Percentiles rank a stretch among this genome's conserved stretches.
Evolutionary conservation across 2,329 filamentous ascomycete species (phyloP).

Genomic region (Xylaria sp.): DNA sequence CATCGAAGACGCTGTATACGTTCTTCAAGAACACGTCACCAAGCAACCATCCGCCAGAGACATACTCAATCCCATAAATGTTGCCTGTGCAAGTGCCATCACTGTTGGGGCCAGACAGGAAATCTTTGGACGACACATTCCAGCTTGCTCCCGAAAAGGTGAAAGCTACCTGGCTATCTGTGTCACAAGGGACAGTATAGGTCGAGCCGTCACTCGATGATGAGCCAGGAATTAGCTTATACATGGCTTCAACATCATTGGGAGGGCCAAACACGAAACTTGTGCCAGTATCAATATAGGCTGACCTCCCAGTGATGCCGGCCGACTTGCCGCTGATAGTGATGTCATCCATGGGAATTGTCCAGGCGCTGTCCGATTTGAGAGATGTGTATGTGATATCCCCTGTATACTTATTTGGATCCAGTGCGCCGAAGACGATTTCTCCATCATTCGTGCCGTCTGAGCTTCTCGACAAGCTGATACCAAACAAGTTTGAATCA

Average conservation of each 20-base stretch:
- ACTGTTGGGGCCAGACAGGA: conserved; percentile 64
- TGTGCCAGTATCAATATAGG: conserved; percentile 87
- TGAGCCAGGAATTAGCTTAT: conserved; percentile 73
- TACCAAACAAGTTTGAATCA: conserved; percentile 72
- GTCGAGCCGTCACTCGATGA: conserved; percentile 65
- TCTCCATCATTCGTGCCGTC: conserved; percentile 79
- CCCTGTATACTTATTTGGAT: conserved; percentile 74
- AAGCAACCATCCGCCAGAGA: conserved; percentile 77
- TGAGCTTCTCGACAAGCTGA: conserved; percentile 74
- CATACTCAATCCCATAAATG: conserved; percentile 77
- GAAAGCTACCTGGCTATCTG: conserved; percentile 69
- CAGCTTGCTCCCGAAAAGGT: conserved; percentile 76
- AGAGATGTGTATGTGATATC: conserved; percentile 74
- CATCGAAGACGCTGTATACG: conserved; percentile 87
- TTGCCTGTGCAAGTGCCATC: conserved; percentile 73
- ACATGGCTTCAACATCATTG: conserved; percentile 73
- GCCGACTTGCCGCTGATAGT: conserved; percentile 69
- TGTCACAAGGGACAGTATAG: conserved; percentile 80
- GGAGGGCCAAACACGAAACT: conserved; percentile 80
- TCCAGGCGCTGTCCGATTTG: conserved; percentile 69
- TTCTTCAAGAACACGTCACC: conserved; percentile 91
- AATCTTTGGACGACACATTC: conserved; percentile 76
- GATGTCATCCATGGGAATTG: conserved; percentile 74
- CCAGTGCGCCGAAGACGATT: conserved; percentile 78
- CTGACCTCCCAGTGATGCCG: conserved; percentile 66